Conservation (phyloP, 805 yeast species). For the Suhomyces vadensis region DNA sequence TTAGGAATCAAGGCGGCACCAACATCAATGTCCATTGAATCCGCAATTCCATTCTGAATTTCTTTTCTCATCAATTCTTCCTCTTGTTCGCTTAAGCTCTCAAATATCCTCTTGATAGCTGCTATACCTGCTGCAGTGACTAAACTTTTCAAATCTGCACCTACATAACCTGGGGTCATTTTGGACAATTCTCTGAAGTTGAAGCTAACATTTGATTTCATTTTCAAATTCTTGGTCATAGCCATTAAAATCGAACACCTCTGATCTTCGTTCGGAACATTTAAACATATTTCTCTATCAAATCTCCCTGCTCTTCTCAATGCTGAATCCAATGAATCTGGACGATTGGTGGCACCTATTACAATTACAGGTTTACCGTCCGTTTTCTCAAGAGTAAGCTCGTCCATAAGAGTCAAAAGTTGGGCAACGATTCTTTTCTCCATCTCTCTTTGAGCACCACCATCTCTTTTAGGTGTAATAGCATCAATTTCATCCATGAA, state of each 20-base stretch:
- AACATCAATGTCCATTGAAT: constrained; percentile 37
- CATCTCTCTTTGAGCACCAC: constrained; percentile 95
- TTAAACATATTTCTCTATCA: constrained; percentile 89
- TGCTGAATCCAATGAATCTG: constrained; percentile 93
- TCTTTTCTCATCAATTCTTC: constrained; percentile 23
- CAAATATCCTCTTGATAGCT: constrained; percentile 90
- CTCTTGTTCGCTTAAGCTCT: constrained; percentile 48
- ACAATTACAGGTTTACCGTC: constrained; percentile 91
- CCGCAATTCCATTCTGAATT: constrained; percentile 11
- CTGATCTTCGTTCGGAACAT: constrained; percentile 89
- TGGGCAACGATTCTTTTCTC: constrained; percentile 97
- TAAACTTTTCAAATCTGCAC: constrained; percentile 93
- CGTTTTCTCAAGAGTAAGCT: constrained; percentile 81
- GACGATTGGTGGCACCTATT: constrained; percentile 95
- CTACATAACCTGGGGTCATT: constrained; percentile 95
- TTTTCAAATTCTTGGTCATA: constrained; percentile 65
- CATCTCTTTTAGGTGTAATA: constrained; percentile 96
- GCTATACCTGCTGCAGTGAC: constrained; percentile 94
- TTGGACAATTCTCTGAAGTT: constrained; percentile 78
- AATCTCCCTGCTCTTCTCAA: constrained; percentile 95
- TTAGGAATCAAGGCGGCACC: constrained; percentile 9
- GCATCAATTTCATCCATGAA: constrained; percentile 98
- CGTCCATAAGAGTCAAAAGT: constrained; percentile 91
- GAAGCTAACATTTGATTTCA: constrained; percentile 55
- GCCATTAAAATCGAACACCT: constrained; percentile 73